Evolutionary conservation across 164 flowering plant species (phyloP), one percentile per base, ranked within the genome.

Genomic region (Chimonanthus praecox): DNA sequence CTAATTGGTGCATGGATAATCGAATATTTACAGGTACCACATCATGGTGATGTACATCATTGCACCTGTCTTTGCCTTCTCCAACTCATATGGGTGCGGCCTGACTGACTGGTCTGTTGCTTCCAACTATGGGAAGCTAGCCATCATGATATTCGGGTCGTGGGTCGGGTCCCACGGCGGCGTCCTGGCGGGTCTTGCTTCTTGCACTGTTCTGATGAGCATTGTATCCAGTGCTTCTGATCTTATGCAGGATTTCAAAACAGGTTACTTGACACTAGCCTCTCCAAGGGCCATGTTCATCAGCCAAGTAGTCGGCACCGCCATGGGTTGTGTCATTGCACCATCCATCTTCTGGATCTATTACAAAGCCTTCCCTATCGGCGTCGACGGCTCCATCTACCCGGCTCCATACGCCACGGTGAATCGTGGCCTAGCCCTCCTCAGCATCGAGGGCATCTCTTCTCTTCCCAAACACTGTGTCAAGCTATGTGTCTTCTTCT

Each of bases 71-170:
- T 20, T 84, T 15, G 84, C 82, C 73, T 84, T 84, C 71, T 84
- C 84, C 78, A 84, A 81, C 68, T 72, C 86, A 4, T 84, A 84
- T 15, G 84, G 84, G 0, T 81, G 83, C 18, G 86, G 86, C 33
- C 82, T 84, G 64, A 81, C 81, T 0, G 86, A 84, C 67, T 84
- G 86, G 82, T 81, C 82, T 9, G 77, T 81, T 0, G 84, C 83
- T 48, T 79, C 84, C 5, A 81, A 18, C 71, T 81, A 84, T 33
- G 84, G 86, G 0, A 84, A 84, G 72, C 51, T 84, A 9, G 84
- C 84, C 1, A 81, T 84, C 66, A 47, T 84, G 65, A 44, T 78
- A 49, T 73, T 80, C 44, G 79, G 80, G 18, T 48, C 81, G 4
- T 76, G 80, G 81, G 76, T 80, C 4, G 85, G 83, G 11, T 33